These are phyloP conservation scores for Pythium diclinum DNA, from an alignment of 352 stramenopile species.

Conservation along the genomic window DNA sequence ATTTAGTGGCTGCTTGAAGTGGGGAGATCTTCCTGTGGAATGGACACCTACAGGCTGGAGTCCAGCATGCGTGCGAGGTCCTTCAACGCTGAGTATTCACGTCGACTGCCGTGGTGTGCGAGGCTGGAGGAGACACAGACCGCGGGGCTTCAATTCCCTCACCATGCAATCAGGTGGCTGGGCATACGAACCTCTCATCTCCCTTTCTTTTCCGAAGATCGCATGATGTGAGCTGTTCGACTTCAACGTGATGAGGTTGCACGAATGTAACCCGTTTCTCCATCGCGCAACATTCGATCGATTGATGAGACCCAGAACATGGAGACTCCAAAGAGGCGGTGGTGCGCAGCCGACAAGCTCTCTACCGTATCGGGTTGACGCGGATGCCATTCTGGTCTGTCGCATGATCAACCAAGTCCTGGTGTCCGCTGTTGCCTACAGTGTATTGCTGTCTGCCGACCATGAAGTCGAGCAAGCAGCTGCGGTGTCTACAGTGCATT, in stretches of 20 bases:
- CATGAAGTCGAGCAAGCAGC: background rate
- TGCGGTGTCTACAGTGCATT: background rate
- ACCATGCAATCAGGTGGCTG: background rate
- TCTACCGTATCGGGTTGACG: background rate
- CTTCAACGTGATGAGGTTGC: slow-evolving; percentile 8
- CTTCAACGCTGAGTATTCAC: background rate
- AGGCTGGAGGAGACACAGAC: background rate
- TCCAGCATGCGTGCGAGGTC: background rate
- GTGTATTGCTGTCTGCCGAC: background rate
- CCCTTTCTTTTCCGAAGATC: background rate
- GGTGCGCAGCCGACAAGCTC: background rate
- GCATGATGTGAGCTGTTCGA: background rate
- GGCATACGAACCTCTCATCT: background rate
- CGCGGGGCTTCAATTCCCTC: background rate
- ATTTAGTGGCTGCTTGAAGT: background rate
- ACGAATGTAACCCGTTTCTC: background rate
- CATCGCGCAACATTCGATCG: background rate
- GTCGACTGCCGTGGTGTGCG: background rate
- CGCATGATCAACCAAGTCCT: background rate
- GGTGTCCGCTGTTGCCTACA: too few relatives aligned
- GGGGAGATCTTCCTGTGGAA: background rate
- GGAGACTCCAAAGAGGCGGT: too few relatives aligned
- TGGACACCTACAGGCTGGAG: background rate
- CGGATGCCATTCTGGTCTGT: background rate
- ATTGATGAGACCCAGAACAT: background rate